These are phyloP conservation scores for Monilinia polystroma DNA, from an alignment of 2,329 filamentous ascomycete species.

Conservation along the genomic window DNA sequence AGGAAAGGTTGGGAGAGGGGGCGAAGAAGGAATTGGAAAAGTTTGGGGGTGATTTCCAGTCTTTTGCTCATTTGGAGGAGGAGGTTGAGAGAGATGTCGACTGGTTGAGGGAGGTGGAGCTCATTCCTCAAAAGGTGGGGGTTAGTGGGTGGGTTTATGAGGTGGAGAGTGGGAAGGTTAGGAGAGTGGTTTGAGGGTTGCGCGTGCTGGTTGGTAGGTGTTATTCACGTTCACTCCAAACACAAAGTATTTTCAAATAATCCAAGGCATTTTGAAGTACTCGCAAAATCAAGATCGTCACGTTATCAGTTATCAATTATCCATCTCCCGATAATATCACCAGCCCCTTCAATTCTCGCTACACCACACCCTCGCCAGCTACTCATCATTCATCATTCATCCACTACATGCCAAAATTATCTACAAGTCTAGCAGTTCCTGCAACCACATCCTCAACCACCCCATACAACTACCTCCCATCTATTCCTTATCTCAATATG, in stretches of 20 bases:
- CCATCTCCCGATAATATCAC: not conserved
- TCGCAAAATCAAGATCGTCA: not conserved
- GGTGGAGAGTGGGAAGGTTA: conserved; percentile 67
- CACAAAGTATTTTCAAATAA: not conserved
- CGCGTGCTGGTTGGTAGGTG: not conserved
- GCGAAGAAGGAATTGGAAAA: conserved; percentile 43
- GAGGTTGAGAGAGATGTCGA: conserved; percentile 66
- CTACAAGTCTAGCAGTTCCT: no score
- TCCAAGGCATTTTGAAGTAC: not conserved
- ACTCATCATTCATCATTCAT: no score
- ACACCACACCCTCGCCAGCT: no score
- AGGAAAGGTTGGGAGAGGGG: conserved; percentile 53
- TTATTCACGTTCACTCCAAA: not conserved
- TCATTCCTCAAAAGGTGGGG: conserved; percentile 58
- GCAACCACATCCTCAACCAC: no score
- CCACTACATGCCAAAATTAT: no score
- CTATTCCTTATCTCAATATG: no score
- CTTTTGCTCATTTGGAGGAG: conserved; percentile 60
- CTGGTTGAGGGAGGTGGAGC: conserved; percentile 57
- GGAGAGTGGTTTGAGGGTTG: conserved; percentile 45
- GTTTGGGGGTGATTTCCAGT: conserved; percentile 33
- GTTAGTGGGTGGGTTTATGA: conserved; percentile 78
- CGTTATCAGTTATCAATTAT: not conserved
- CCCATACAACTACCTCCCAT: no score
- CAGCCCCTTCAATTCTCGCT: not conserved